phyloP scores from a whole-genome alignment of 1,284 basidiomycete genomes.

The Clitocybe nebularis region DNA sequence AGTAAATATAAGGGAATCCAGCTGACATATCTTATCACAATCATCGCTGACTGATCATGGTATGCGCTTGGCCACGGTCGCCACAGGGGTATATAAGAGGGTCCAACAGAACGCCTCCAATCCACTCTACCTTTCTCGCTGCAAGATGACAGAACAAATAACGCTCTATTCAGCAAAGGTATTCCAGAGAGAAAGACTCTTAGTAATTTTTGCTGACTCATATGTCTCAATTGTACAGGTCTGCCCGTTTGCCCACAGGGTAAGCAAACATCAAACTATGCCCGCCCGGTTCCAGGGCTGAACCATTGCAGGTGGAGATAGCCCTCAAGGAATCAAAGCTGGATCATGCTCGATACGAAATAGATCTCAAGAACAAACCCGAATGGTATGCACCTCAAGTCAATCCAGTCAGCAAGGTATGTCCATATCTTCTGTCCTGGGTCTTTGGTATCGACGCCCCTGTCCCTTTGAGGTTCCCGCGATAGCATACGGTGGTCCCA shows the following conservation, averaged over 20 bases:
- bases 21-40: background rate
- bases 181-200: slow-evolving; percentile 1
- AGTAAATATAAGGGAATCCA: too few species aligned
- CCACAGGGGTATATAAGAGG: background rate
- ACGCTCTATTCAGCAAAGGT: slow-evolving; percentile 50
- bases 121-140: slow-evolving; percentile 1
- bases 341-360: slow-evolving; percentile 43
- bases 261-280: slow-evolving; percentile 15
- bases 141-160: slow-evolving; percentile 32
- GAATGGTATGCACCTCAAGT: slow-evolving; percentile 59
- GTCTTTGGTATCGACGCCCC: background rate
- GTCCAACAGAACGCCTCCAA: background rate
- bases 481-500: slow-evolving; percentile 55
- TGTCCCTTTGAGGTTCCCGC: slow-evolving; percentile 43
- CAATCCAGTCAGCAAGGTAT: slow-evolving; percentile 61
- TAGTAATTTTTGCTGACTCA: background rate
- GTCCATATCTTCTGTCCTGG: slow-evolving; percentile 10
- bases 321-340: slow-evolving; percentile 54
- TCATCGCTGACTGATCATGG: background rate
- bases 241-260: slow-evolving; percentile 47
- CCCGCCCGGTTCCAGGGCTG: slow-evolving; percentile 8
- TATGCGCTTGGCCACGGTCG: background rate
- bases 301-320: slow-evolving; percentile 41
- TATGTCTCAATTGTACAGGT: slow-evolving; percentile 21
- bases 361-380: slow-evolving; percentile 62